A percentile compares a stretch with the other conserved stretches of the same genome.
These are phyloP conservation scores for Claviceps humidiphila DNA, from an alignment of 2,329 filamentous ascomycete species.

Conservation along the genomic window DNA sequence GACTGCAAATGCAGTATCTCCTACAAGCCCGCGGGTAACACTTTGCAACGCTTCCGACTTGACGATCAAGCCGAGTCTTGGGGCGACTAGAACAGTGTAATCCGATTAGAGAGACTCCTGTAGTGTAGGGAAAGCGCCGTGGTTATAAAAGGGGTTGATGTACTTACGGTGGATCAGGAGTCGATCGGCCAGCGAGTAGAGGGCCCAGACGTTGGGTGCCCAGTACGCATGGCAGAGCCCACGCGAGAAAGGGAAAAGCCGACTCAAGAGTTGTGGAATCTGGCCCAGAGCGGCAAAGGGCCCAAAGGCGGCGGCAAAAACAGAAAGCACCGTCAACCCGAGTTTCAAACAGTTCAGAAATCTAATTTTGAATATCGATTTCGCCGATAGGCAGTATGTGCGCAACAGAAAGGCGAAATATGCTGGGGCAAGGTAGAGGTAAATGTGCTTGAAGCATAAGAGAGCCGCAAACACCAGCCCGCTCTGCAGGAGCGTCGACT, in stretches of 20 bases:
- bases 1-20: conserved; percentile 87
- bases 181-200: conserved; percentile 86
- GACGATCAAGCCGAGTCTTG: conserved; percentile 61
- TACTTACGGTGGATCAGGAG: conserved; percentile 64
- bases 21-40: conserved; percentile 83
- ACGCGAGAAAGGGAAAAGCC: conserved; percentile 86
- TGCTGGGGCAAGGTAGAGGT: conserved; percentile 87
- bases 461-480: conserved; percentile 74
- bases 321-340: conserved; percentile 53
- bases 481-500: conserved; percentile 61
- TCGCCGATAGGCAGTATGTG: conserved; percentile 70
- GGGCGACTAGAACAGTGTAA: conserved; percentile 49
- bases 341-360: conserved; percentile 76
- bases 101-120: neutral
- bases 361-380: conserved; percentile 61
- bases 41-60: conserved; percentile 67
- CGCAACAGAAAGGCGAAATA: conserved; percentile 93
- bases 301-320: conserved; percentile 75
- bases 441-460: conserved; percentile 95
- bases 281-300: conserved; percentile 76
- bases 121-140: neutral
- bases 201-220: conserved; percentile 93
- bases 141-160: neutral
- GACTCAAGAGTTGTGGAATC: conserved; percentile 66
- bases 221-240: conserved; percentile 96